Percentiles rank a stretch among this genome's conserved stretches.
These are phyloP conservation scores for Entomortierella beljakovae DNA, from an alignment of 192 early-diverging fungal genomes.

Conservation along the genomic window DNA sequence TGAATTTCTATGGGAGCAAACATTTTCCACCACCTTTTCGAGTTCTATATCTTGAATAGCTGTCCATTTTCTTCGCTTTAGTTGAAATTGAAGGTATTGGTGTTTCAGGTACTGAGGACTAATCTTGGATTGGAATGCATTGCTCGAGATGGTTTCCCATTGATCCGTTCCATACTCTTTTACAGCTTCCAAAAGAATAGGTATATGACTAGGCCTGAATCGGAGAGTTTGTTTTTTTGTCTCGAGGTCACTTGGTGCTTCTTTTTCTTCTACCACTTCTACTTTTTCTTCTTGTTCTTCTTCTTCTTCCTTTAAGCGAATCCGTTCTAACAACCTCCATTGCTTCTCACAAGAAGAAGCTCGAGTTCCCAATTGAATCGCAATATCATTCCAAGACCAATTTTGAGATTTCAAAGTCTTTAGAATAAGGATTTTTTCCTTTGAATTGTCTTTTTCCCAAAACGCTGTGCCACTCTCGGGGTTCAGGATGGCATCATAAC, in stretches of 20 bases:
- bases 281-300: not conserved
- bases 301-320: not conserved
- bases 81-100: constrained; percentile 16
- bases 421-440: not conserved
- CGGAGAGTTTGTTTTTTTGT: not conserved
- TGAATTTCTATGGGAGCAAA: not conserved
- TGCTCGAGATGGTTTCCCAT: constrained; percentile 17
- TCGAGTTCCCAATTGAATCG: constrained; percentile 9
- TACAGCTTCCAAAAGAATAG: constrained; percentile 8
- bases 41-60: not conserved
- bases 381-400: constrained; percentile 20
- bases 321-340: constrained; percentile 17
- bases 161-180: constrained; percentile 11
- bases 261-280: not conserved
- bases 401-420: not conserved
- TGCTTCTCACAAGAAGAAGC: constrained; percentile 25
- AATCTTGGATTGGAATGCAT: not conserved
- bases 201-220: not conserved
- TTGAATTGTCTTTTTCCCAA: constrained; percentile 9
- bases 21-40: not conserved
- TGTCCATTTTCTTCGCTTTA: constrained; percentile 16
- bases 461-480: constrained; percentile 9
- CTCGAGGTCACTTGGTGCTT: not conserved
- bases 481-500: constrained; percentile 22
- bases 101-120: constrained; percentile 1